Base-by-base conservation (phyloP, 2,329 filamentous ascomycete species). In the Hypoxylon sp. region DNA sequence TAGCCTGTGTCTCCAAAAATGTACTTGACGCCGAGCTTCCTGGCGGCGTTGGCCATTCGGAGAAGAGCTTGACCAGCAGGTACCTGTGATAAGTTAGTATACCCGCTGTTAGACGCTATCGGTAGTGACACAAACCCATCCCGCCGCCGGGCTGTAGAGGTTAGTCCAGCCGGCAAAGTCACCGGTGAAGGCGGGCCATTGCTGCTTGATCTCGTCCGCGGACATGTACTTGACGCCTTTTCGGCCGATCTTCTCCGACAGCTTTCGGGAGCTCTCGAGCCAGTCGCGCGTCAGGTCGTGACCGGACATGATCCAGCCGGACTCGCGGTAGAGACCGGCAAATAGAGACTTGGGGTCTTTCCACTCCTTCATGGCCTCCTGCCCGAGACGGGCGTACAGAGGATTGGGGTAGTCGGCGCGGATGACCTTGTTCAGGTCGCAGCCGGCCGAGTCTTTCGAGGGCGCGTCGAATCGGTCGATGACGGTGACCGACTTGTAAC, bases 341-440 rank as follows among this genome's bases (percentile, higher is more conserved):
- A 74, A 73, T 2, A 75, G 48, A 10, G 69, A 69, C 4, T 49
- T 61, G 13, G 52, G 43, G 15, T 49, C 61, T 48, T 69, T 67
- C 73, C 73, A 74, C 18, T 63, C 61, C 8, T 23, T 17, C 27
- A 70, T 63, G 3, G 72, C 70, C 48, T 74, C 72, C 15, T 72
- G 65, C 0, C 68, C 70, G 2, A 73, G 64, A 43, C 67, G 67
- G 40, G 67, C 62, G 50, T 74, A 74, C 45, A 67, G 55, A 10
- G 64, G 60, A 21, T 71, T 66, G 11, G 67, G 68, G 52, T 76
- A 77, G n/a, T 75, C 73, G 31, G 73, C 67, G 13, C 74, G 70
- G 13, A 77, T 68, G 26, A 76, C 72, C 60, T 77, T 77, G 60
- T 76, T 76, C 40, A 74, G 66, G 52, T 77, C 74, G 65, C 60